These are phyloP conservation scores for Amanita polypyramis DNA, from an alignment of 768 basidiomycete species.

Conservation along the genomic window DNA sequence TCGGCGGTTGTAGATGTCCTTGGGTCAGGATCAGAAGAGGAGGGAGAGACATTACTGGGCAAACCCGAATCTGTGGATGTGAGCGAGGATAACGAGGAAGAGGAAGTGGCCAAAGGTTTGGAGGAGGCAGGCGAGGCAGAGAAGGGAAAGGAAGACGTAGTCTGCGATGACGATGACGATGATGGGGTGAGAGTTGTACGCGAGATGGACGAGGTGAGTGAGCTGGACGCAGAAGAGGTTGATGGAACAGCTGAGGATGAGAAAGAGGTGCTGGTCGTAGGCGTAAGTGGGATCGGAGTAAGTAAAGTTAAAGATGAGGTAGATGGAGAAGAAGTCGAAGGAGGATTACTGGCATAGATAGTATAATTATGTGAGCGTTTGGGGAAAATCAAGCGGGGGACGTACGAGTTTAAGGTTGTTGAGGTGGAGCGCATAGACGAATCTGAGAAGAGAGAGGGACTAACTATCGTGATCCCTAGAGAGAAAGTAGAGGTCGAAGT, in stretches of 20 bases:
- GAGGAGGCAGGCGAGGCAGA: too few species aligned
- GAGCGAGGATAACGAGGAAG: neutral
- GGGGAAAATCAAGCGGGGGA: too few species aligned
- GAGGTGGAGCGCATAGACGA: neutral
- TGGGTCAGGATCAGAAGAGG: neutral
- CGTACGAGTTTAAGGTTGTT: neutral
- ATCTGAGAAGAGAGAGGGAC: neutral
- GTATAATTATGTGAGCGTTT: too few species aligned
- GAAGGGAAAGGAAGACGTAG: too few species aligned
- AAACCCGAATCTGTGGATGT: too few species aligned
- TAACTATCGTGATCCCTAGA: neutral
- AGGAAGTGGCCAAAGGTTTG: too few species aligned
- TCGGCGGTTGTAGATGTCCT: too few species aligned
- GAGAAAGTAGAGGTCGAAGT: neutral
- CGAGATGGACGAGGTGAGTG: neutral
- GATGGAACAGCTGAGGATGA: neutral
- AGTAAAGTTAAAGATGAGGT: neutral
- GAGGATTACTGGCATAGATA: neutral
- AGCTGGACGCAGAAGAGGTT: neutral
- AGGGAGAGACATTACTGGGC: too few species aligned
- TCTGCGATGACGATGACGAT: too few species aligned
- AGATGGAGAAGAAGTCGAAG: neutral
- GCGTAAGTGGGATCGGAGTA: neutral
- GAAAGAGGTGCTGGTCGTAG: neutral
- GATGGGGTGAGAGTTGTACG: too few species aligned